These are phyloP conservation scores for Acacia concinna DNA, from an alignment of 331 rosid genomes.

Conservation along the genomic window DNA sequence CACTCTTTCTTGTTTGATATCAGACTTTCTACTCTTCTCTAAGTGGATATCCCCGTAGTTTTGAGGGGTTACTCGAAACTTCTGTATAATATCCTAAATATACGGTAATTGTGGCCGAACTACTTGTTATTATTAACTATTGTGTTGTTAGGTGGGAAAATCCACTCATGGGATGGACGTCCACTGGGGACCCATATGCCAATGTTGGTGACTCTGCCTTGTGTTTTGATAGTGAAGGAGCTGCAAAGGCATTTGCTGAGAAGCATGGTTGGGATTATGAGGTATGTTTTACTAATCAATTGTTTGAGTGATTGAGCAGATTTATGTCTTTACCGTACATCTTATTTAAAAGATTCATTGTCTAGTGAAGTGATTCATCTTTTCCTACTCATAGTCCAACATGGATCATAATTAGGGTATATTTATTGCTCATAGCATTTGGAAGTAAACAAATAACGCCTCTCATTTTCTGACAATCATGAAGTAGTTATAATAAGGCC, in stretches of 20 bases:
- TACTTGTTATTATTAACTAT: conserved; percentile 16
- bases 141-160: conserved; percentile 84
- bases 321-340: background rate
- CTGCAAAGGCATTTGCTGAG: conserved; percentile 86
- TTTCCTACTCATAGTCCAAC: conserved; percentile 5
- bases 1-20: conserved; percentile 10
- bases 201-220: conserved; percentile 89
- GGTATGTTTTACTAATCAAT: conserved; percentile 49
- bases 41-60: conserved; percentile 2
- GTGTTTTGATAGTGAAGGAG: conserved; percentile 79
- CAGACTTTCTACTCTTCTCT: background rate
- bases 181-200: conserved; percentile 95
- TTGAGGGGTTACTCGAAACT: conserved; percentile 4
- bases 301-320: background rate
- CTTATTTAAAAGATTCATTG: conserved; percentile 10
- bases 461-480: background rate
- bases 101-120: conserved; percentile 3
- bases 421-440: background rate
- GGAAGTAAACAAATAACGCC: background rate
- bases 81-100: conserved; percentile 14
- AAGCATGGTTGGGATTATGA: conserved; percentile 91
- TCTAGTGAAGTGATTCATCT: background rate
- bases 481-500: background rate
- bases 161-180: conserved; percentile 99
- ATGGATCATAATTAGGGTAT: background rate